phyloP scores from a whole-genome alignment of 257 asterid genomes.

The Ehretia macrophylla region DNA sequence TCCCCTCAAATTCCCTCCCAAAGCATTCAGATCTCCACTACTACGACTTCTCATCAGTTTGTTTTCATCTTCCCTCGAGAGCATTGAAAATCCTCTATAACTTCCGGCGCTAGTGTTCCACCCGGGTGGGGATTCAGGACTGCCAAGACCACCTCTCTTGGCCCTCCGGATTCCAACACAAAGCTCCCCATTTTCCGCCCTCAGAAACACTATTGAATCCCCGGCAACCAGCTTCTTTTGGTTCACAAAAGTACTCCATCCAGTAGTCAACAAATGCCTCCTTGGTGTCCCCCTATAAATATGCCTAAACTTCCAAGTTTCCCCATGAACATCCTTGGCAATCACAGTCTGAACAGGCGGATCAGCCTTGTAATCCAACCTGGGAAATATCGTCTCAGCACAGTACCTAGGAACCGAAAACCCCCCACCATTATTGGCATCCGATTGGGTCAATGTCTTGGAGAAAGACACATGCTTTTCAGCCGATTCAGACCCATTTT shows the following conservation, averaged over 20 bases:
- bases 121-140: constrained; percentile 37
- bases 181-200: constrained; percentile 46
- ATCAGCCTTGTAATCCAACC: constrained; percentile 46
- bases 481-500: constrained; percentile 25
- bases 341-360: constrained; percentile 56
- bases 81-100: constrained; percentile 33
- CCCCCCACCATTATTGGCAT: constrained; percentile 64
- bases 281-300: constrained; percentile 63
- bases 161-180: constrained; percentile 61
- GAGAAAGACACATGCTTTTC: constrained; percentile 49
- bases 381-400: constrained; percentile 56
- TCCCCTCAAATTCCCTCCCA: constrained; percentile 31
- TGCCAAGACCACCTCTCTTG: constrained; percentile 42
- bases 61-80: constrained; percentile 39
- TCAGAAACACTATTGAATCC: constrained; percentile 58
- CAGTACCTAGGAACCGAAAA: constrained; percentile 64
- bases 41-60: constrained; percentile 29
- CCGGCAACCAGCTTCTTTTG: constrained; percentile 66
- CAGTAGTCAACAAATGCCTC: constrained; percentile 68
- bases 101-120: constrained; percentile 42
- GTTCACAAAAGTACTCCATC: constrained; percentile 71
- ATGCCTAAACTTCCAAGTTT: constrained; percentile 65
- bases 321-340: constrained; percentile 55
- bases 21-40: constrained; percentile 23
- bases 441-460: constrained; percentile 58